Percentiles rank a stretch among this genome's conserved stretches.
Conservation (phyloP, 139 green algal species). For the Coelastrella sp. region DNA sequence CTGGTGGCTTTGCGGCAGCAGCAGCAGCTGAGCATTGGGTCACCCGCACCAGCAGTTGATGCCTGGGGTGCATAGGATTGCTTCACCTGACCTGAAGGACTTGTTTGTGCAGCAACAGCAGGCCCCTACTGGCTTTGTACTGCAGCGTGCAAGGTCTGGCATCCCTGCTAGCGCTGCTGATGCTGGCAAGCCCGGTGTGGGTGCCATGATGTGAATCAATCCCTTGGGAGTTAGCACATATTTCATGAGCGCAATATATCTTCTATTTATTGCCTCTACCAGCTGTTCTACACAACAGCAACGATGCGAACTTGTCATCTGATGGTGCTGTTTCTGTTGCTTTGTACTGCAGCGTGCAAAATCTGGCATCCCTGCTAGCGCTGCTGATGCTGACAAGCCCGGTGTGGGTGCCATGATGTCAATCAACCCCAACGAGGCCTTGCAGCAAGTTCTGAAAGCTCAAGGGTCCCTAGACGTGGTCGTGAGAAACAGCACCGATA, state of each 20-base stretch:
- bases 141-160: no score
- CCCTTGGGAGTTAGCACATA: no score
- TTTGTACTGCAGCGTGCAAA: not conserved
- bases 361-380: not conserved
- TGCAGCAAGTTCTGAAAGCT: slow-evolving; percentile 33
- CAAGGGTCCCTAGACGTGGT: not conserved
- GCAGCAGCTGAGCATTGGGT: not conserved
- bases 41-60: slow-evolving; percentile 19
- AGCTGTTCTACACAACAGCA: no score
- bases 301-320: no score
- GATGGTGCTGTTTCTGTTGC: no score
- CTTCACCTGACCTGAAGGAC: not conserved
- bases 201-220: no score
- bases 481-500: not conserved
- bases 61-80: slow-evolving; percentile 24
- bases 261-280: no score
- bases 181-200: no score
- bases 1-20: not conserved
- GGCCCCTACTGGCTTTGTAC: not conserved
- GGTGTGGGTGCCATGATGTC: not conserved
- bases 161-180: no score
- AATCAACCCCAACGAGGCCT: slow-evolving; percentile 18
- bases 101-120: slow-evolving; percentile 25
- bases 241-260: no score
- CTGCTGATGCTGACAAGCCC: slow-evolving; percentile 15